phyloP scores from a whole-genome alignment of 129 eudicot species.

The Silybum marianum region DNA sequence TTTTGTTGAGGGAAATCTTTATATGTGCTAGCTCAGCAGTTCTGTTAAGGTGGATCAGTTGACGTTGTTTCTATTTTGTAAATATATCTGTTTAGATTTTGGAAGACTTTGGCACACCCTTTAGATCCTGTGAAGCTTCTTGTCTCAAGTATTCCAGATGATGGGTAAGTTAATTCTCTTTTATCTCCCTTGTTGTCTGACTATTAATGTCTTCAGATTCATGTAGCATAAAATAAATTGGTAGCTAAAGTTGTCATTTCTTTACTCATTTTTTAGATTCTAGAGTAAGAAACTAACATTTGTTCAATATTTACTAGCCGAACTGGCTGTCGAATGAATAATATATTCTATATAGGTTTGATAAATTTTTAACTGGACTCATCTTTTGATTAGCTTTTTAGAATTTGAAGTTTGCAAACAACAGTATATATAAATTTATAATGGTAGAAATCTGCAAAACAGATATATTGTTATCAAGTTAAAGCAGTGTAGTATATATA shows the following conservation, averaged over 20 bases:
- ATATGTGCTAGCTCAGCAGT: not conserved
- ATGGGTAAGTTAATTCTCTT: slow-evolving; percentile 42
- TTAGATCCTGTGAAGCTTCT: slow-evolving; percentile 47
- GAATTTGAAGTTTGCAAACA: not conserved
- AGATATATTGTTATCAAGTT: not conserved
- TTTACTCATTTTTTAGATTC: not conserved
- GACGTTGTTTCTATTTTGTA: slow-evolving; percentile 10
- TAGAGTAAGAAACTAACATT: not conserved
- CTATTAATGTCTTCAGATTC: slow-evolving; percentile 4
- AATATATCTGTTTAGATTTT: slow-evolving; percentile 39
- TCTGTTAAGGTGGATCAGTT: slow-evolving; percentile 21
- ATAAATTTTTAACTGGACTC: not conserved
- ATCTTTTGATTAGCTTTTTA: not conserved
- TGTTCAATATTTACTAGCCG: not conserved
- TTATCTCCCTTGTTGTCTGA: not conserved
- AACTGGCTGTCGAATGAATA: not conserved
- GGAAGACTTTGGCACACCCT: slow-evolving; percentile 50
- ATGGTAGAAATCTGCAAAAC: not conserved
- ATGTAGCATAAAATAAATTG: not conserved
- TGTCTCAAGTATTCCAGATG: slow-evolving; percentile 24
- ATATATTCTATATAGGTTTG: not conserved
- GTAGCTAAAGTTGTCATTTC: not conserved
- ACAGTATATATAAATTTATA: not conserved
- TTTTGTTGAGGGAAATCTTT: not conserved
- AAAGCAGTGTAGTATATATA: not conserved